phyloP scores from a whole-genome alignment of 257 asterid species.

The Thymus mandschuricus region DNA sequence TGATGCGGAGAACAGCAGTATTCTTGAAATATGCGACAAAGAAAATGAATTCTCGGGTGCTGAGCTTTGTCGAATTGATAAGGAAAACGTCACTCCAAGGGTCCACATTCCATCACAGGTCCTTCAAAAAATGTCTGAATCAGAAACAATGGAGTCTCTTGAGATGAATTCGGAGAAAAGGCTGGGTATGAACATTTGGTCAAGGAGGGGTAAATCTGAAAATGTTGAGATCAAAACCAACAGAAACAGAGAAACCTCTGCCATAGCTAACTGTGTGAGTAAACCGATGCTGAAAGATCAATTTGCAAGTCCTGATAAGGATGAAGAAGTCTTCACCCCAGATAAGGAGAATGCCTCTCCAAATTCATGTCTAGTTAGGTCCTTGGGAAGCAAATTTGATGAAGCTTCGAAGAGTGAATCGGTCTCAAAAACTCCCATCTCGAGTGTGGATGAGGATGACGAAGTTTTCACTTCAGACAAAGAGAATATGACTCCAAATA shows the following conservation, averaged over 20 bases:
- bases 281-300: slow-evolving; percentile 39
- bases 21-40: slow-evolving; percentile 30
- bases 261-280: slow-evolving; percentile 17
- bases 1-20: slow-evolving; percentile 35
- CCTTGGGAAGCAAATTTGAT: slow-evolving; percentile 37
- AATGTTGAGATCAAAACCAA: slow-evolving; percentile 54
- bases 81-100: slow-evolving; percentile 40
- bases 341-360: slow-evolving; percentile 65
- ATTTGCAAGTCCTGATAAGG: slow-evolving; percentile 31
- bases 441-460: slow-evolving; percentile 39
- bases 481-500: slow-evolving; percentile 64
- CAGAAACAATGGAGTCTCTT: slow-evolving; percentile 37
- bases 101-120: slow-evolving; percentile 33
- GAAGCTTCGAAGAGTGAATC: slow-evolving; percentile 37
- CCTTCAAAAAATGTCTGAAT: slow-evolving; percentile 32
- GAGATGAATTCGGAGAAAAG: slow-evolving; percentile 40
- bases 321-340: slow-evolving; percentile 46
- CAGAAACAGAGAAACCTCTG: slow-evolving; percentile 36
- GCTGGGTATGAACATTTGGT: slow-evolving; percentile 61
- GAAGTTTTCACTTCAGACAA: slow-evolving; percentile 62
- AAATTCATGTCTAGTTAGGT: slow-evolving; percentile 38
- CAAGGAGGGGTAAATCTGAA: slow-evolving; percentile 67
- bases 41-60: slow-evolving; percentile 29
- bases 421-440: slow-evolving; percentile 29
- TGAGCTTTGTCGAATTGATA: slow-evolving; percentile 30